Conservation (phyloP, 1,139 yeast genomes). For the Yamadazyma blattariae region DNA sequence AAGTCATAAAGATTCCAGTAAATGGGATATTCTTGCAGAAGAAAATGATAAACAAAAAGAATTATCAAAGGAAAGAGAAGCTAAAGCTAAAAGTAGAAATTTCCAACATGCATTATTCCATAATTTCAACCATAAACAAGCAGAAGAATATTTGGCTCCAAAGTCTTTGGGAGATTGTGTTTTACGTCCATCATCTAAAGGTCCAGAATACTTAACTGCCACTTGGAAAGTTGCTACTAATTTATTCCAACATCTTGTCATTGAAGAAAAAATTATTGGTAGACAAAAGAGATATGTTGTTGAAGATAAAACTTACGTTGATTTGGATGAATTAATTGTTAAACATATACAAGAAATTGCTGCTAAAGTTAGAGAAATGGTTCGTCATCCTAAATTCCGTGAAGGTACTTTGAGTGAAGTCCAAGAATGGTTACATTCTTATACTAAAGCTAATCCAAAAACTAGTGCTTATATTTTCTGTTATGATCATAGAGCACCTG, state of each 20-base stretch:
- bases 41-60: constrained; percentile 60
- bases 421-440: constrained; percentile 82
- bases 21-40: constrained; percentile 87
- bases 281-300: constrained; percentile 64
- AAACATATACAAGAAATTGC: constrained; percentile 86
- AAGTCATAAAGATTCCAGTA: constrained; percentile 54
- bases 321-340: constrained; percentile 89
- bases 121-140: constrained; percentile 80
- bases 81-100: constrained; percentile 58
- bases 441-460: constrained; percentile 87
- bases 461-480: constrained; percentile 91
- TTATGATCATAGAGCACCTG: constrained; percentile 87
- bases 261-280: constrained; percentile 61
- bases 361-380: constrained; percentile 80
- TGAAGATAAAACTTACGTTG: constrained; percentile 71
- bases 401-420: constrained; percentile 79
- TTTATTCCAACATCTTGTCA: constrained; percentile 87
- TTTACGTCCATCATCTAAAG: constrained; percentile 91
- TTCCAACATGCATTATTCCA: constrained; percentile 91
- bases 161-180: constrained; percentile 89
- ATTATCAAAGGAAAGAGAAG: constrained; percentile 55
- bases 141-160: constrained; percentile 90
- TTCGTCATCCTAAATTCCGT: constrained; percentile 83
- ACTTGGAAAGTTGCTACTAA: constrained; percentile 96
- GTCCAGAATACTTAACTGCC: constrained; percentile 81